Evolutionary conservation across 768 basidiomycete genomes (phyloP), one percentile per base, ranked within the genome.

Genomic region (Daedalea quercina): DNA sequence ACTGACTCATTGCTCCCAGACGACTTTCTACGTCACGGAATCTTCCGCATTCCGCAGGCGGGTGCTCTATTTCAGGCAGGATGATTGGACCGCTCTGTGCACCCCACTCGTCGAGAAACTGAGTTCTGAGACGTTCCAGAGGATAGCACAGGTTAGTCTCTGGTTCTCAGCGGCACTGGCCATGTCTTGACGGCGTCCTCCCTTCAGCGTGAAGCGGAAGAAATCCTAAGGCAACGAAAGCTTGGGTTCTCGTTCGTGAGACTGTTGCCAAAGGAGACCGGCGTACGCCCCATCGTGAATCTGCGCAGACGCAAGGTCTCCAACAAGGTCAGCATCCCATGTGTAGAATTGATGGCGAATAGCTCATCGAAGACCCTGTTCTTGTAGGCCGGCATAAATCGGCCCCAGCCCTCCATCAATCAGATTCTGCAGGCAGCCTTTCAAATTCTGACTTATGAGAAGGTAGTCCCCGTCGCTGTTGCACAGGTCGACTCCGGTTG

Each of bases 201-300:
- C 19, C n/a, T 19, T 8, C 55, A 93, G 86, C 60, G 65, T 22
- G 83, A 90, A 54, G 84, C 82, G 0, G 72, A 77, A 44, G 80
- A 81, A 52, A 76, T 91, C 34, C 68, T 89, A 12, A 76, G 80
- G n/a, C 80, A 85, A 57, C 78, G 92, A 1, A 79, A 70, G 55
- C 75, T 96, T 2, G 90, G 90, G 0, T 92, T 84, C 63, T 91
- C 93, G 0, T 90, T 87, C 57, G 83, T 95, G 15, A 80, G 96
- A 1, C 74, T 97, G 7, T 72, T 99, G 19, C 96, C 96, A 0
- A 99, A 98, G 67, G 94, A 94, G 53, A 90, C 84, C 3, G 96
- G 96, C 0, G 91, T 98, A 2, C 77, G 96, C 26, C 94, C 94
- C 0, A 95, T 98, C 55, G 89, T 96, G 24, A 98, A 99, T 63